Conservation (phyloP, 208 protist species). For the Spongospora subterranea region DNA sequence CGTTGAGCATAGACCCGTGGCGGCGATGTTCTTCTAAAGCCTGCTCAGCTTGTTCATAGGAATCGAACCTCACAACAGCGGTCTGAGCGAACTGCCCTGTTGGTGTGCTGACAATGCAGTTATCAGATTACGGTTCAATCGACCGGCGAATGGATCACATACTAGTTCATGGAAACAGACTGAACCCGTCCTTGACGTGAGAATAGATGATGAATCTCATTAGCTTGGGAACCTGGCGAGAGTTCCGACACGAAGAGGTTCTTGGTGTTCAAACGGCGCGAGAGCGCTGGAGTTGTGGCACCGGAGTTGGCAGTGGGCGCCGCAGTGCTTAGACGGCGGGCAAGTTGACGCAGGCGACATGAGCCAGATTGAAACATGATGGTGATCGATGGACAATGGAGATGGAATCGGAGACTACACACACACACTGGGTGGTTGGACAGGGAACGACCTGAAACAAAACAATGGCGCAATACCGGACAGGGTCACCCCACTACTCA, state of each 20-base stretch:
- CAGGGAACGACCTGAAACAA: no score
- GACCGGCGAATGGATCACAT: background rate
- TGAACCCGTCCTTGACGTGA: background rate
- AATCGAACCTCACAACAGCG: slow-evolving; percentile 6
- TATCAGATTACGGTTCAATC: background rate
- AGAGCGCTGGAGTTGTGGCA: no score
- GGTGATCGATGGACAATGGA: no score
- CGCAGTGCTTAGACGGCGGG: no score
- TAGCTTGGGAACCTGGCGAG: background rate
- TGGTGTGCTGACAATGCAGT: background rate
- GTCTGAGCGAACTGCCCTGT: background rate
- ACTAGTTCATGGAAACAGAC: slow-evolving; percentile 25
- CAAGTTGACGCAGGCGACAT: no score
- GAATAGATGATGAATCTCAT: slow-evolving; percentile 51
- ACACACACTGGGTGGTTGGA: no score
- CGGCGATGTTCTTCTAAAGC: slow-evolving; percentile 45
- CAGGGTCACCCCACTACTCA: no score
- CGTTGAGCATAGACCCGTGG: slow-evolving; percentile 38
- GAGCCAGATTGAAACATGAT: no score
- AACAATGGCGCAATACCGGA: no score
- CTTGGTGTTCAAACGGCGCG: slow-evolving; percentile 3
- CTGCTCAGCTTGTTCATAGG: slow-evolving; percentile 46
- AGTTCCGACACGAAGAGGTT: slow-evolving; percentile 18
- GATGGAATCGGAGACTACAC: no score
- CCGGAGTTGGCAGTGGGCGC: no score